These are phyloP conservation scores for Alternaria conjuncta DNA, from an alignment of 2,329 filamentous ascomycete genomes.

Conservation along the genomic window DNA sequence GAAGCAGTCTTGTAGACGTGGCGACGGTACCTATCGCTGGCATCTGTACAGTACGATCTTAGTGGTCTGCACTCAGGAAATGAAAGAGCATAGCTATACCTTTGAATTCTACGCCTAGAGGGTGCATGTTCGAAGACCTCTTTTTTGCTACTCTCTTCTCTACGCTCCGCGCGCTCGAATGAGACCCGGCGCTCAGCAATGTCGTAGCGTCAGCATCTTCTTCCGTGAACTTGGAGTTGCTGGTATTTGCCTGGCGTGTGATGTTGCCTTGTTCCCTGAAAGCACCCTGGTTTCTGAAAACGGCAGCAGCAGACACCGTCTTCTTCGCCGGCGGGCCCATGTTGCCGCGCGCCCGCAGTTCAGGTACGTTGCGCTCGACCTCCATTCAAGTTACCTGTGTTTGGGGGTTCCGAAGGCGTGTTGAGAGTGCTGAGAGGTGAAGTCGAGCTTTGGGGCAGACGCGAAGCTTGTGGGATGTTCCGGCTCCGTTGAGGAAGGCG, in stretches of 20 bases:
- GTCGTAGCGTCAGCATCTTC: background rate
- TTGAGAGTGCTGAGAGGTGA: background rate
- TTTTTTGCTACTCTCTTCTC: slow-evolving; percentile 11
- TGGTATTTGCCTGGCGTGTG: background rate
- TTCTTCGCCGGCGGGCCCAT: slow-evolving; percentile 2
- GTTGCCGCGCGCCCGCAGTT: background rate
- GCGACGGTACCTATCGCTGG: slow-evolving; percentile 33
- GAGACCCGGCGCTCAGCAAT: slow-evolving; percentile 3
- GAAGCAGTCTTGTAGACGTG: slow-evolving; percentile 28
- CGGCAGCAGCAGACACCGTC: slow-evolving; percentile 27
- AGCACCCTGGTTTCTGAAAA: slow-evolving; percentile 34
- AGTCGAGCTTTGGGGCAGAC: background rate
- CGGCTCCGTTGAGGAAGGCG: slow-evolving; percentile 13
- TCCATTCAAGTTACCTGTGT: background rate
- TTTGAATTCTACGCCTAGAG: slow-evolving; percentile 37
- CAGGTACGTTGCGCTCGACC: background rate
- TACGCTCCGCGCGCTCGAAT: slow-evolving; percentile 12
- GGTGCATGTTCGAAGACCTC: slow-evolving; percentile 21
- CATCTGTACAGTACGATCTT: slow-evolving; percentile 26
- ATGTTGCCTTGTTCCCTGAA: slow-evolving; percentile 6
- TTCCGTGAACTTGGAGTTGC: background rate
- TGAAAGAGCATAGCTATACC: slow-evolving; percentile 15
- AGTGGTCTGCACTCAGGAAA: background rate
- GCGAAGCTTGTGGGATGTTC: slow-evolving; percentile 5
- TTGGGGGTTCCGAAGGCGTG: background rate